Evolutionary conservation across 768 basidiomycete species (phyloP), one percentile per base, ranked within the genome.

Genomic region (Daedaleopsis nitida): DNA sequence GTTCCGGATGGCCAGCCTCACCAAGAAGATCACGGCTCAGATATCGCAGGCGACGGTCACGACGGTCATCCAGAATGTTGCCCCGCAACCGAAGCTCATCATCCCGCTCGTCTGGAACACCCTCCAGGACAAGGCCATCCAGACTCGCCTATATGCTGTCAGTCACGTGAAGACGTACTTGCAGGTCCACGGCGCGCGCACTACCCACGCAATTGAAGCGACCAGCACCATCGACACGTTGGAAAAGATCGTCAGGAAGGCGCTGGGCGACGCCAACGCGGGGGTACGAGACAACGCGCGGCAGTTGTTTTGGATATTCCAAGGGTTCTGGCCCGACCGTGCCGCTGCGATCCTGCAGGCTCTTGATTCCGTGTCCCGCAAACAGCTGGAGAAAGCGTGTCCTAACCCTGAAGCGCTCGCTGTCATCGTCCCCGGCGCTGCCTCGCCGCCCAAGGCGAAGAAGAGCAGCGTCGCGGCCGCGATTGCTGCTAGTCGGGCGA

Each of bases 1-100:
- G 13, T 79, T 96, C 44, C 87, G 86, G 63, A 90, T 98, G 91
- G 86, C 91, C 32, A 87, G 86, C 9, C 87, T 92, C 57, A 98
- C 96, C 35, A 99, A 99, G 76, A 96, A 96, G 73, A 87, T 98
- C 51, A 84, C 86, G 23, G 93, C 91, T 5, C 88, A 93, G 58
- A 89, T 89, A 60, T 92, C 96, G 0, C 97, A 98, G 72, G 78
- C 81, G 2, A 80, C 86, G 1, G 82, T 92, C 10, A 80, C 81
- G 1, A 74, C 80, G n/a, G 78, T 98, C 60, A 84, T 98, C 19
- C 79, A 78, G 1, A 75, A 89, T 66, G 83, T 87, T 2, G 87
- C 92, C 3, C 79, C 85, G 50, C 89, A 87, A 63, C 87, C 94
- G 11, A 86, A 88, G 32, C 72, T 83, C 4, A 70, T 91, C 57